Evolutionary conservation across 495 filamentous ascomycete genomes (phyloP).

Genomic region (Hyphodiscus hymeniophilus): DNA sequence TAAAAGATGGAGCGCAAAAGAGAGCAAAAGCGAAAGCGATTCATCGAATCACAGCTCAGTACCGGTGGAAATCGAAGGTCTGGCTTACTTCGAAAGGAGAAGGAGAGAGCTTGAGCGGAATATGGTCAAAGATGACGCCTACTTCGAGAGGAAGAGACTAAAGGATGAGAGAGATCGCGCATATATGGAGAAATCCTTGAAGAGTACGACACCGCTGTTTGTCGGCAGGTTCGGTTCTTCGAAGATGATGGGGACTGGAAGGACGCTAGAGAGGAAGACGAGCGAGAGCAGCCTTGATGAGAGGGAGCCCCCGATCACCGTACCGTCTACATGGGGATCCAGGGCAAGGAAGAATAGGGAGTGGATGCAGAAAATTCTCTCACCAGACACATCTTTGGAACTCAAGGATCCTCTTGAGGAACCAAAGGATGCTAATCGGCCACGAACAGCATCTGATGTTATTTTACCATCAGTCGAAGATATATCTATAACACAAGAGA

Average conservation of each 20-base stretch:
- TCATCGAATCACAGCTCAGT: not conserved
- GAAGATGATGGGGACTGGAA: constrained; percentile 28
- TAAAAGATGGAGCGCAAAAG: not conserved
- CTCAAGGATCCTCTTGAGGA: constrained; percentile 14
- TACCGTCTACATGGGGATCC: constrained; percentile 51
- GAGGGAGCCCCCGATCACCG: constrained; percentile 34
- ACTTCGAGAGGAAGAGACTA: not conserved
- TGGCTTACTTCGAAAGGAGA: too few species aligned
- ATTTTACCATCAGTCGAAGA: constrained; percentile 40
- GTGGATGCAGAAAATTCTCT: constrained; percentile 12
- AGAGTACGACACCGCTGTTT: constrained; percentile 14
- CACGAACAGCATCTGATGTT: constrained; percentile 24
- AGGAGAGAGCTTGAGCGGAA: too few species aligned
- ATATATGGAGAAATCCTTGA: too few species aligned
- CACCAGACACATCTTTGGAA: constrained; percentile 14
- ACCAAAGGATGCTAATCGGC: constrained; percentile 2
- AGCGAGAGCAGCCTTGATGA: constrained; percentile 29
- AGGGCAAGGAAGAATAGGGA: constrained; percentile 32
- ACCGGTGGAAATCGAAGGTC: too few species aligned
- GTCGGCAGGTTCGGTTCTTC: constrained; percentile 24
- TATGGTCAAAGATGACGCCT: too few species aligned
- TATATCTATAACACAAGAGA: constrained; percentile 29
- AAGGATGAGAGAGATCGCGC: not conserved
- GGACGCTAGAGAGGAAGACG: constrained; percentile 19
- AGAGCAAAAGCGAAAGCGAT: not conserved